Base-by-base conservation (phyloP, 768 basidiomycete genomes). In the Lactifluus pinguis region DNA sequence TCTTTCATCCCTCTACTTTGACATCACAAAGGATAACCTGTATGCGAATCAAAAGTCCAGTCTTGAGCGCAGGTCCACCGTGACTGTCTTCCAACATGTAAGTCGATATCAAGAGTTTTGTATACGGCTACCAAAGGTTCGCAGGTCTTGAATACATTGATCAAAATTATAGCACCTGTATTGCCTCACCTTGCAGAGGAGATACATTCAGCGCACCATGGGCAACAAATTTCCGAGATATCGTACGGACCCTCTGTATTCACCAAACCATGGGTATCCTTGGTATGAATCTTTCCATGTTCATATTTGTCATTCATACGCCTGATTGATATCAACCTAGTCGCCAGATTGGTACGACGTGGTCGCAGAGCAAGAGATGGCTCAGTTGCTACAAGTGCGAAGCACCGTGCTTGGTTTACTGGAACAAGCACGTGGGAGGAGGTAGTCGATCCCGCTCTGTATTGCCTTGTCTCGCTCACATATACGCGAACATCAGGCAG, bases 151-250 rank as follows among this genome's bases (percentile, higher is more conserved):
- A 73, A 76, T 32, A 85, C 83, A 2, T 80, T 92, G 73, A 83
- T 83, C 1, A 79, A 78, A 3, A 78, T 92, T 2, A 75, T 94
- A 49, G 89, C 92, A 0, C 95, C 95, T 0, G 84, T 98, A 30
- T 76, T 92, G 2, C 95, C 95, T 9, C 89, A 95, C 69, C 80
- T 97, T 6, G 89, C 92, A 0, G 94, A 97, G 72, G 95, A 98
- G 71, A 83, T 95, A 57, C 80, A 89, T 66, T 73, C 76, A 25
- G 70, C 70, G 14, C 70, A 72, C 10, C 38, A 14, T 42, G 19
- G 55, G 59, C 49, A 59, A 38, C 36, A 63, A 56, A 58, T 21
- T 0, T 55, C 59, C 13, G 55, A 67, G 8, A 66, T 65, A 19
- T 53, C 59, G 65, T 71, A 70, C 70, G 70, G 61, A 0, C n/a